These are phyloP conservation scores for Henningerozyma blattae DNA, from an alignment of 805 yeast species.

Conservation along the genomic window DNA sequence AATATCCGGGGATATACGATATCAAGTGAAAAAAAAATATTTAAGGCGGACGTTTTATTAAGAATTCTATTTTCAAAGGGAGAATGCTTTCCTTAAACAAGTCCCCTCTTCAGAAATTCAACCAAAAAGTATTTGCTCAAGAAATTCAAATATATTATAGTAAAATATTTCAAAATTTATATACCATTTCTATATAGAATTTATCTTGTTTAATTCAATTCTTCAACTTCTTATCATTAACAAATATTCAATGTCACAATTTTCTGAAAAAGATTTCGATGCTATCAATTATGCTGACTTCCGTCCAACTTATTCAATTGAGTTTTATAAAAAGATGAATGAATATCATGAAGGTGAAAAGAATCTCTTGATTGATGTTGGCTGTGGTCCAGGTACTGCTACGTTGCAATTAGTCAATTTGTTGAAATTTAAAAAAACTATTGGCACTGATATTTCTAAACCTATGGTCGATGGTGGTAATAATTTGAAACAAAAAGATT, in stretches of 20 bases:
- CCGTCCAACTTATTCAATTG: slow-evolving; percentile 56
- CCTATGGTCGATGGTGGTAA: slow-evolving; percentile 42
- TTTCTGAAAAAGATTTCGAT: slow-evolving; percentile 39
- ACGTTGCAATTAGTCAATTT: slow-evolving; percentile 30
- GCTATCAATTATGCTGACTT: slow-evolving; percentile 41
- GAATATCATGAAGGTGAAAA: slow-evolving; percentile 22
- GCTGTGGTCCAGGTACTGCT: slow-evolving; percentile 75
- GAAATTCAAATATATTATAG: too few species aligned
- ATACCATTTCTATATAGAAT: too few species aligned
- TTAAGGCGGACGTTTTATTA: too few species aligned
- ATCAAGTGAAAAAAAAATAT: too few species aligned
- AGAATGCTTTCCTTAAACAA: too few species aligned
- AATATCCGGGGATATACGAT: too few species aligned
- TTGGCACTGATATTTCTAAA: slow-evolving; percentile 53
- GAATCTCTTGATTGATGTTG: slow-evolving; percentile 47
- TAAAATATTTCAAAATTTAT: too few species aligned
- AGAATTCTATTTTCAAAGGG: too few species aligned
- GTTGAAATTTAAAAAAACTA: slow-evolving; percentile 30
- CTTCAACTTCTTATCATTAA: too few species aligned
- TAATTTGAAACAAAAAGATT: slow-evolving; percentile 8
- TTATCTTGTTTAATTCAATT: too few species aligned
- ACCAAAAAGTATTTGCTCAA: too few species aligned
- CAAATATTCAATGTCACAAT: slow-evolving; percentile 74
- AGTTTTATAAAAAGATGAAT: slow-evolving; percentile 32
- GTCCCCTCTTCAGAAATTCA: too few species aligned